A percentile compares a stretch with the other conserved stretches of the same genome.
Conservation (phyloP, 805 yeast species). For the Saturnispora dispora region DNA sequence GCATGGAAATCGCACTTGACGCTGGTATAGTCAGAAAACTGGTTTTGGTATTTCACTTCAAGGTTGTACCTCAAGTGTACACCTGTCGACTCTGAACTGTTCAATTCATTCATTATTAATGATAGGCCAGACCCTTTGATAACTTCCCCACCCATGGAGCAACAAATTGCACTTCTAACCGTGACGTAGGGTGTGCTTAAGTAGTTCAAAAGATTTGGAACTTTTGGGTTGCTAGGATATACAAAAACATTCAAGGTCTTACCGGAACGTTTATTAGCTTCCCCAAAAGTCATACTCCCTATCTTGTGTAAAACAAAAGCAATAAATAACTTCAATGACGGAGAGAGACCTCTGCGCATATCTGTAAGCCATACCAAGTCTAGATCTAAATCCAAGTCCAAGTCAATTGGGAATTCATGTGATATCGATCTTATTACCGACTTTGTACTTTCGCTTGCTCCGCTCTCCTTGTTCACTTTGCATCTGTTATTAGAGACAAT, state of each 20-base stretch:
- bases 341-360: conserved; percentile 58
- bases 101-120: conserved; percentile 10
- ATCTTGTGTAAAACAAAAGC: conserved; percentile 67
- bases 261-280: conserved; percentile 74
- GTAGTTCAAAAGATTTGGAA: conserved; percentile 73
- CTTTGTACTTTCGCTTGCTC: not conserved
- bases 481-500: conserved; percentile 26
- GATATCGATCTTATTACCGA: not conserved
- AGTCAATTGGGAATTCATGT: not conserved
- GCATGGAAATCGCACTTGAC: conserved; percentile 31
- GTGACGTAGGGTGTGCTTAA: conserved; percentile 90
- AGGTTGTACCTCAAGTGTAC: not conserved
- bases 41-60: conserved; percentile 24
- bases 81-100: not conserved
- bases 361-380: conserved; percentile 11
- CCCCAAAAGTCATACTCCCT: conserved; percentile 87
- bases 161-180: conserved; percentile 82
- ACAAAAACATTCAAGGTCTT: conserved; percentile 76
- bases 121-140: conserved; percentile 31
- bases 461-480: conserved; percentile 23
- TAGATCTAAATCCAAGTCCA: conserved; percentile 7
- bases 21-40: conserved; percentile 25
- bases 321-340: conserved; percentile 71
- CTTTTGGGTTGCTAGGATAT: conserved; percentile 63
- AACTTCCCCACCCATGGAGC: conserved; percentile 70